Base-by-base conservation (phyloP, 78 protist genomes). In the slime mould (Dictyostelium discoideum) region DNA sequence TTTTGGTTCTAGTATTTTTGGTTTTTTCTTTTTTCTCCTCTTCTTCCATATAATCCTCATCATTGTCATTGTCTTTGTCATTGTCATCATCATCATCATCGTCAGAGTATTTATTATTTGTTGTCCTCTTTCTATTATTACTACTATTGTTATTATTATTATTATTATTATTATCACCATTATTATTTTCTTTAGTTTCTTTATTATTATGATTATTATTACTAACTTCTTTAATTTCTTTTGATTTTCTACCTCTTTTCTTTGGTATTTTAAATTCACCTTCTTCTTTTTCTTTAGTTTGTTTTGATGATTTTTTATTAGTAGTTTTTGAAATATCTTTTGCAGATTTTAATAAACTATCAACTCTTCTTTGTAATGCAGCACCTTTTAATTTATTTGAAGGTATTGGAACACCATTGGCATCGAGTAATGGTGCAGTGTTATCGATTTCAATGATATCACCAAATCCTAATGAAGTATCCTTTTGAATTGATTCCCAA, bases 401-500 rank as follows among this genome's bases (percentile, higher is more conserved):
- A 20, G 14, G 54, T 9, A 37, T 26, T 69, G 77, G 77, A 26
- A 11, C 7, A 22, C 72, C 85, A 60, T 88, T 80, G 7, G 44
- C 18, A 69, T 29, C 77, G 39, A 69, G 32, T 29, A 11, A 18
- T 69, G 77, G 77, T n/a, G 77, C 3, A 6, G 77, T 26, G 20
- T 13, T n/a, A 14, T 18, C 54, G 29, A 82, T n/a, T 20, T 63
- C 46, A 24, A 90, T 90, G 16, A 90, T 73, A 22, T 82, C 32
- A 44, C 84, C 95, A 54, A 90, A 82, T 3, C 95, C 95, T 4
- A 90, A 48, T 18, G 84, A 26, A 11, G n/a, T 44, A 40, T 95
- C 97, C 8, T 87, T 69, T 78, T 87, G 93, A 40, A 96, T 96
- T 8, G 85, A 39, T 24, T 96, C 94, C 89, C 95, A 96, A 46